phyloP scores from a whole-genome alignment of 306 rosid species.

The Vicia villosa region DNA sequence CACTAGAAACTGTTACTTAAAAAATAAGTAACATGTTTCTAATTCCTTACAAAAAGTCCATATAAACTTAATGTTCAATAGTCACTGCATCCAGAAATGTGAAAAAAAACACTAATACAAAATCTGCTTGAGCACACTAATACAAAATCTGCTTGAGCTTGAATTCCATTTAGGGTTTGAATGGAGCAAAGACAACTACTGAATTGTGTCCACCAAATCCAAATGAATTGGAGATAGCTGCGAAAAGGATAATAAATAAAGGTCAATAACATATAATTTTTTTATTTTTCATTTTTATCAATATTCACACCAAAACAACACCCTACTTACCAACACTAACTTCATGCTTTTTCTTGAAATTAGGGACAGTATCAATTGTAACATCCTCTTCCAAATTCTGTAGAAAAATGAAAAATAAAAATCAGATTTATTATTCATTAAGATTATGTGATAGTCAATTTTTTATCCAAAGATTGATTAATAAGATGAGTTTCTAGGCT shows the following conservation, averaged over 20 bases:
- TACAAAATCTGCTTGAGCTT: background rate
- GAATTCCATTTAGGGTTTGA: constrained; percentile 45
- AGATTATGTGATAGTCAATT: background rate
- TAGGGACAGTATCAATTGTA: constrained; percentile 69
- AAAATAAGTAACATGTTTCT: background rate
- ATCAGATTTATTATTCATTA: background rate
- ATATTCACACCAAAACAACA: background rate
- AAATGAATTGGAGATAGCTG: constrained; percentile 77
- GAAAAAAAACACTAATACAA: background rate
- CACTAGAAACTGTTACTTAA: no score
- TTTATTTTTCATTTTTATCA: background rate
- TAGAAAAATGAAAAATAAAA: background rate
- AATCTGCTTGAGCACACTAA: background rate
- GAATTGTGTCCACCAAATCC: constrained; percentile 86
- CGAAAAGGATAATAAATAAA: constrained; percentile 12
- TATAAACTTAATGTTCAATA: constrained; percentile 28
- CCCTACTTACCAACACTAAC: constrained; percentile 65
- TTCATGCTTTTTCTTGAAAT: constrained; percentile 69
- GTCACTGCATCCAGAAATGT: constrained; percentile 16
- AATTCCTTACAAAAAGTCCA: constrained; percentile 4
- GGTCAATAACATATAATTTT: constrained; percentile 21
- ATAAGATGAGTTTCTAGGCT: background rate
- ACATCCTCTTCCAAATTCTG: constrained; percentile 70
- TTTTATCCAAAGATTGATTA: no score
- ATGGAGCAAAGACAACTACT: constrained; percentile 69